A percentile compares a stretch with the other conserved stretches of the same genome.
Evolutionary conservation across 2,329 filamentous ascomycete species (phyloP).

Genomic region (Tolypocladium amazonense): DNA sequence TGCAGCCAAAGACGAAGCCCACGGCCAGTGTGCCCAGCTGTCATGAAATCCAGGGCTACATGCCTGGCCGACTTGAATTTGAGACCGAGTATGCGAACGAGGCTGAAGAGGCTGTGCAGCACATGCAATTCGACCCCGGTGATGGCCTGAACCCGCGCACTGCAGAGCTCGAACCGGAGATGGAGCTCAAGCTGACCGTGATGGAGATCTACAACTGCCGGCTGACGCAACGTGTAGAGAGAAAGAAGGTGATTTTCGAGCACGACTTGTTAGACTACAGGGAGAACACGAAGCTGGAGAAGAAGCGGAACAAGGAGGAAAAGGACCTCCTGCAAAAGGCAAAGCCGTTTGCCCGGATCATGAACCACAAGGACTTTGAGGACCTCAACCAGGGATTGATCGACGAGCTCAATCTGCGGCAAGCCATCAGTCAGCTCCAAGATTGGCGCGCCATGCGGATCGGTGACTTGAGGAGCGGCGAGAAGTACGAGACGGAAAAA

Average conservation of each 20-base stretch:
- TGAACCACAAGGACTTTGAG: conserved; percentile 88
- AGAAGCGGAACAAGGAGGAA: conserved; percentile 94
- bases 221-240: conserved; percentile 79
- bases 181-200: conserved; percentile 93
- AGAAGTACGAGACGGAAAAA: conserved; percentile 91
- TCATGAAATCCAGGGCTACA: conserved; percentile 97
- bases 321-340: conserved; percentile 82
- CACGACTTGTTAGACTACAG: conserved; percentile 89
- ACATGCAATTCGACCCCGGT: conserved; percentile 96
- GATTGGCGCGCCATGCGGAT: conserved; percentile 87
- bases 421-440: conserved; percentile 82
- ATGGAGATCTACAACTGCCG: conserved; percentile 98
- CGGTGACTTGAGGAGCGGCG: conserved; percentile 71
- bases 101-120: conserved; percentile 92
- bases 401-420: conserved; percentile 82
- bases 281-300: conserved; percentile 81
- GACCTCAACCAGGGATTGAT: conserved; percentile 74
- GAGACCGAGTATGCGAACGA: conserved; percentile 98
- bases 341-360: conserved; percentile 93
- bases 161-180: conserved; percentile 84
- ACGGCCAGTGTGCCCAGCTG: conserved; percentile 92
- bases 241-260: conserved; percentile 95
- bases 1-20: conserved; percentile 88
- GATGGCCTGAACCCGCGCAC: conserved; percentile 81
- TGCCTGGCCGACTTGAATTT: conserved; percentile 94